phyloP scores from a whole-genome alignment of 2,329 filamentous ascomycete genomes.

The Thyridium curvatum region DNA sequence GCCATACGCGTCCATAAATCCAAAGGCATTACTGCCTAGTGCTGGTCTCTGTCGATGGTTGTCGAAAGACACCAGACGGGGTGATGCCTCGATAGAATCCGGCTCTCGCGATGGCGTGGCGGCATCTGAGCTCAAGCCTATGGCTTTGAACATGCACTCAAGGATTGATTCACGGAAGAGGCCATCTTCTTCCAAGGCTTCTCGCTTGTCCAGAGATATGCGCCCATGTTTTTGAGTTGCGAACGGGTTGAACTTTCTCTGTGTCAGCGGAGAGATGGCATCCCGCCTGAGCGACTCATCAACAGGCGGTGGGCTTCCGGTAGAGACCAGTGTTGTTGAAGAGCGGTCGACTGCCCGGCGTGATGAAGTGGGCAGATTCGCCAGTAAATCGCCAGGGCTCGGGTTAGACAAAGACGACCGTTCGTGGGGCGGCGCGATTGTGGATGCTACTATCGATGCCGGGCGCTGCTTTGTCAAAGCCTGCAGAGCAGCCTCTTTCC shows the following conservation, averaged over 20 bases:
- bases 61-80: conserved; percentile 78
- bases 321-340: conserved; percentile 17
- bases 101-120: conserved; percentile 59
- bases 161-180: conserved; percentile 85
- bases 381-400: conserved; percentile 72
- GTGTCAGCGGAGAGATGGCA: conserved; percentile 38
- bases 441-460: conserved; percentile 33
- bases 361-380: conserved; percentile 59
- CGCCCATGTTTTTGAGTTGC: conserved; percentile 42
- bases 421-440: conserved; percentile 32
- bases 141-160: conserved; percentile 91
- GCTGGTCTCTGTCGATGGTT: conserved; percentile 71
- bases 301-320: conserved; percentile 15
- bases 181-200: conserved; percentile 81
- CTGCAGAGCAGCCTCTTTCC: conserved; percentile 74
- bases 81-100: conserved; percentile 79
- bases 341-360: conserved; percentile 47
- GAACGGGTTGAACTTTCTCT: conserved; percentile 50
- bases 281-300: conserved; percentile 25
- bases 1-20: conserved; percentile 82
- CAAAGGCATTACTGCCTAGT: conserved; percentile 79
- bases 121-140: conserved; percentile 65
- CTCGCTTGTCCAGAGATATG: conserved; percentile 59
- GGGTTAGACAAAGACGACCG: conserved; percentile 40
- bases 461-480: conserved; percentile 47